Conservation (phyloP, 345 rosid species). For the Eucalyptus tenuipes region DNA sequence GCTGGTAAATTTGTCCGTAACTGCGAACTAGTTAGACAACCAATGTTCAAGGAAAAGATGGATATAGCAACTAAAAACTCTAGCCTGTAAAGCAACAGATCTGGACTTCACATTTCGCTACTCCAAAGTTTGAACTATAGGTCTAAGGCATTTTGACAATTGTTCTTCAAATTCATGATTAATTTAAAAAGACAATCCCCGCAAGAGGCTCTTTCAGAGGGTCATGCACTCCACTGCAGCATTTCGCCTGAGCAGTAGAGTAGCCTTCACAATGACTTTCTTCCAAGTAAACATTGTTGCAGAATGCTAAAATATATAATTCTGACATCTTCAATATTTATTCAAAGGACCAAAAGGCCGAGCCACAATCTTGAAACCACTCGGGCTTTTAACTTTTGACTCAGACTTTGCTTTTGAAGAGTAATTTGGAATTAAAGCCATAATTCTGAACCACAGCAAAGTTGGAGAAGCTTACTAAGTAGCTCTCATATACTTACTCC, state of each 20-base stretch:
- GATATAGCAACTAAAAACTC: neutral
- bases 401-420: neutral
- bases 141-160: neutral
- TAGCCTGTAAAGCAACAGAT: neutral
- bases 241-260: neutral
- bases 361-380: neutral
- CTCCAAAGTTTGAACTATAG: neutral
- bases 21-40: neutral
- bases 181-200: neutral
- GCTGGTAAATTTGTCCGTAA: neutral
- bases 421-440: neutral
- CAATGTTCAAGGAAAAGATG: neutral
- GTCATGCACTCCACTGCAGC: neutral
- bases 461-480: slow-evolving; percentile 13
- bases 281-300: neutral
- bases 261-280: neutral
- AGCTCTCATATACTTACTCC: neutral
- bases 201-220: neutral
- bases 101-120: neutral
- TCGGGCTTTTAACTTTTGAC: neutral
- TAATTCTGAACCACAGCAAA: slow-evolving; percentile 44
- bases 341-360: neutral
- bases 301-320: neutral
- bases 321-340: neutral
- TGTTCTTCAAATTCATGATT: neutral